Conservation (phyloP, 2,329 filamentous ascomycete species). For the Clonostachys rhizophaga region DNA sequence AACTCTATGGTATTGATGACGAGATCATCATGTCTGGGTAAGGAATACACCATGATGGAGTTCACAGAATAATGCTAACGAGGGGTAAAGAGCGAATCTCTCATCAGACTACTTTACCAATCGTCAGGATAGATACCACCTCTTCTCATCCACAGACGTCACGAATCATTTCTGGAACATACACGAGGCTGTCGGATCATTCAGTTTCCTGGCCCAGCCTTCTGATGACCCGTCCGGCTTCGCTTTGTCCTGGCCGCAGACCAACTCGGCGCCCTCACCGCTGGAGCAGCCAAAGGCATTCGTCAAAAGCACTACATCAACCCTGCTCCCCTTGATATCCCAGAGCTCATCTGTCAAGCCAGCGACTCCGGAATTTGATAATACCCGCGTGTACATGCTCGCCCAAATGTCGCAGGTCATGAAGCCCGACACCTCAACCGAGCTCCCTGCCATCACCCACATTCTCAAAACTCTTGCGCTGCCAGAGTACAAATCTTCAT, state of each 20-base stretch:
- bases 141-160: conserved; percentile 76
- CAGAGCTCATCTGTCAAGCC: conserved; percentile 13
- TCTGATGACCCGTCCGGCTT: conserved; percentile 52
- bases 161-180: conserved; percentile 79
- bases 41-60: conserved; percentile 8
- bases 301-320: conserved; percentile 60
- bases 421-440: conserved; percentile 75
- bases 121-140: conserved; percentile 88
- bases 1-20: conserved; percentile 92
- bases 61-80: neutral
- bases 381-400: conserved; percentile 81
- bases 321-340: conserved; percentile 64
- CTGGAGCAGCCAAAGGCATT: conserved; percentile 66
- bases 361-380: conserved; percentile 18
- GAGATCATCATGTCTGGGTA: conserved; percentile 92
- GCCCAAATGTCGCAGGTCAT: conserved; percentile 85
- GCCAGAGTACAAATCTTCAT: conserved; percentile 61
- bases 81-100: conserved; percentile 64
- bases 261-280: conserved; percentile 72
- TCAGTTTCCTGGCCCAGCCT: conserved; percentile 78
- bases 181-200: conserved; percentile 69
- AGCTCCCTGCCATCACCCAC: conserved; percentile 74
- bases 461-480: conserved; percentile 65
- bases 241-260: conserved; percentile 65
- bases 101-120: conserved; percentile 96